A percentile compares a stretch with the other conserved stretches of the same genome.
phyloP scores from a whole-genome alignment of 192 early-diverging fungal species.

The Radiomyces spectabilis region DNA sequence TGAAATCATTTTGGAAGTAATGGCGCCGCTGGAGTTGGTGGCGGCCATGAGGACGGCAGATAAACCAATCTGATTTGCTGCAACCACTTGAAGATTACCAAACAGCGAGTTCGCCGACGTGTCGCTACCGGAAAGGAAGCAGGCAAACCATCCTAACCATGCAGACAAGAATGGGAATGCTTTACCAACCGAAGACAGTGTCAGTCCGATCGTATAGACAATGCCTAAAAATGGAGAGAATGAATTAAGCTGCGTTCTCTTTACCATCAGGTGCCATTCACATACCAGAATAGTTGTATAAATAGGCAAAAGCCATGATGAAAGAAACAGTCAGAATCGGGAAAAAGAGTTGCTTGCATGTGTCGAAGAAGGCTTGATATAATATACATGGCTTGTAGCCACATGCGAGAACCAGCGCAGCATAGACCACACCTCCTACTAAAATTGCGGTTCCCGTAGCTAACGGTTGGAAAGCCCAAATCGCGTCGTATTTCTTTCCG shows the following conservation, averaged over 20 bases:
- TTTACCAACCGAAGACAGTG: slow-evolving; percentile 23
- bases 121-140: slow-evolving; percentile 32
- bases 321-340: slow-evolving; percentile 28
- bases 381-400: slow-evolving; percentile 15
- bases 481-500: slow-evolving; percentile 20
- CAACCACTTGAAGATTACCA: slow-evolving; percentile 34
- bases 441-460: slow-evolving; percentile 32
- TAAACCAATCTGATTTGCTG: slow-evolving; percentile 27
- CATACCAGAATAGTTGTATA: slow-evolving; percentile 30
- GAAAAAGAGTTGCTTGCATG: slow-evolving; percentile 11
- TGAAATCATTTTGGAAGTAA: slow-evolving; percentile 30
- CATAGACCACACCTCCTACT: slow-evolving; percentile 8
- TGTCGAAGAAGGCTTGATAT: slow-evolving; percentile 7
- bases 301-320: slow-evolving; percentile 31
- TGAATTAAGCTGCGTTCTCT: neutral
- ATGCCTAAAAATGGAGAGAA: slow-evolving; percentile 4
- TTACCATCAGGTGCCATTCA: too few relatives aligned
- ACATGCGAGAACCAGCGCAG: slow-evolving; percentile 9
- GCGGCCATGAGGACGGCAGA: slow-evolving; percentile 29
- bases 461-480: slow-evolving; percentile 30
- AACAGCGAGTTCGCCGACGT: slow-evolving; percentile 31
- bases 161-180: slow-evolving; percentile 33
- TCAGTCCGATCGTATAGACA: slow-evolving; percentile 27
- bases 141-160: slow-evolving; percentile 30
- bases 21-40: slow-evolving; percentile 26